Evolutionary conservation across 306 rosid genomes (phyloP).

Genomic region (Acmispon strigosus): DNA sequence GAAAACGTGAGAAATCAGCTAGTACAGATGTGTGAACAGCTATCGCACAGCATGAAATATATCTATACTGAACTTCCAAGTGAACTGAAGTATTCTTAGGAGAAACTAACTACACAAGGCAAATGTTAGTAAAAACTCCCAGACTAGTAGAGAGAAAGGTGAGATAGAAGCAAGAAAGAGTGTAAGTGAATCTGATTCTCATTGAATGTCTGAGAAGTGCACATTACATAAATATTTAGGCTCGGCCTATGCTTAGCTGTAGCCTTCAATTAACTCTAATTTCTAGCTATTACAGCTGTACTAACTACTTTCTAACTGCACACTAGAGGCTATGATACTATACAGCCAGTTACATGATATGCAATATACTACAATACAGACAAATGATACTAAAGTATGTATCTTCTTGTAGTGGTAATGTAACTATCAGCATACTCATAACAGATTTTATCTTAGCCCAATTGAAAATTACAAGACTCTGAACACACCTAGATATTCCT

Average conservation of each 20-base stretch:
- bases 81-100: conserved; percentile 15
- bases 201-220: no score
- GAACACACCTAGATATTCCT: conserved; percentile 98
- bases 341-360: no score
- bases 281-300: no score
- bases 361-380: no score
- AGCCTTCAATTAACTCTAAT: no score
- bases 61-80: conserved; percentile 9
- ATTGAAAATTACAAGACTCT: conserved; percentile 67
- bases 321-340: no score
- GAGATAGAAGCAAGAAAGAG: no score
- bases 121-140: conserved; percentile 14
- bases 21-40: conserved; percentile 4
- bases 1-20: background rate
- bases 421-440: conserved; percentile 26
- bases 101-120: conserved; percentile 32
- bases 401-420: conserved; percentile 31
- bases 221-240: no score
- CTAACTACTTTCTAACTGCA: no score
- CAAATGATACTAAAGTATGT: conserved; percentile 9
- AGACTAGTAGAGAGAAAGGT: background rate
- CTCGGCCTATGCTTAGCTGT: no score
- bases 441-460: conserved; percentile 37
- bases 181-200: no score
- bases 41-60: conserved; percentile 23